Evolutionary conservation across 176 grass and related monocot species (phyloP).

Genomic region (Phragmites australis): DNA sequence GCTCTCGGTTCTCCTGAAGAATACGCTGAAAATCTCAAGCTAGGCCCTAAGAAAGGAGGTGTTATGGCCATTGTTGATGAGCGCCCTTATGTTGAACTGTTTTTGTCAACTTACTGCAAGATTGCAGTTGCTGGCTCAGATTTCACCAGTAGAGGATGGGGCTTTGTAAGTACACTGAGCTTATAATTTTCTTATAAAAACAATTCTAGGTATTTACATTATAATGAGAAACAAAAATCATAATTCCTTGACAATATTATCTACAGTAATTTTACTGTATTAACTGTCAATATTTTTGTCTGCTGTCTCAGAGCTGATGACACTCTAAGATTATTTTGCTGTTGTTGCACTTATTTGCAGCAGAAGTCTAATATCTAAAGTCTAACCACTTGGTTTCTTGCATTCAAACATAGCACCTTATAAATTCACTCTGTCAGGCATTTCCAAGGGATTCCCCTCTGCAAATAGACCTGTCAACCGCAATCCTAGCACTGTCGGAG

Average conservation of each 20-base stretch:
- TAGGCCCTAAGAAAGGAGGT: constrained; percentile 74
- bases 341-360: constrained; percentile 13
- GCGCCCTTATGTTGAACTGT: constrained; percentile 77
- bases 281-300: background rate
- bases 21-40: constrained; percentile 62
- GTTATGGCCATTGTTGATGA: constrained; percentile 89
- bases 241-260: background rate
- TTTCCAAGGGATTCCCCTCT: constrained; percentile 85
- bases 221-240: background rate
- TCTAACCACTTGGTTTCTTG: background rate
- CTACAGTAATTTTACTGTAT: background rate
- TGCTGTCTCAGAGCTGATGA: background rate
- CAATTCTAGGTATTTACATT: background rate
- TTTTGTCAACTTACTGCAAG: constrained; percentile 66
- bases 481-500: constrained; percentile 77
- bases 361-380: background rate
- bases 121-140: constrained; percentile 82
- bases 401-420: constrained; percentile 25
- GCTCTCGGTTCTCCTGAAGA: constrained; percentile 70
- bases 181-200: background rate
- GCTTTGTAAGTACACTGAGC: constrained; percentile 77
- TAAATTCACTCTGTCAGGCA: constrained; percentile 46
- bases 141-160: constrained; percentile 91
- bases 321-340: background rate
- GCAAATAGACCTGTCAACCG: constrained; percentile 79